These are phyloP conservation scores for Leptosphaerulina australis DNA, from an alignment of 2,329 filamentous ascomycete species.

Conservation along the genomic window DNA sequence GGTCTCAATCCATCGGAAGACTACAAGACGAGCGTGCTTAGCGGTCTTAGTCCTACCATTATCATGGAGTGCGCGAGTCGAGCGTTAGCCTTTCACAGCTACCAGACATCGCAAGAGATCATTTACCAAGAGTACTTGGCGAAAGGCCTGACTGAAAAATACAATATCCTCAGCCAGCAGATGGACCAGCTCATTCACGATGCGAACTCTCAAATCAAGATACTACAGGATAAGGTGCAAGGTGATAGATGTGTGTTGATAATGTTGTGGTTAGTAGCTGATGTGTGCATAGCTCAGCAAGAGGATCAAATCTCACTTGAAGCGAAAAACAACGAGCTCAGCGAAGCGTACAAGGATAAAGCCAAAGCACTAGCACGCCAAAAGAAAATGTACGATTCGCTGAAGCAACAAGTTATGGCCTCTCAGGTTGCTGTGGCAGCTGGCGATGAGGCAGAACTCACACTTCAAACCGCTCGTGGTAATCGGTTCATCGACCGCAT, in stretches of 20 bases:
- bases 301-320: slow-evolving; percentile 67
- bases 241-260: slow-evolving; percentile 53
- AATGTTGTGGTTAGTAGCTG: not conserved
- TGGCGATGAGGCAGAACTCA: slow-evolving; percentile 52
- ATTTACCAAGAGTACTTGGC: slow-evolving; percentile 78
- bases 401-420: slow-evolving; percentile 62
- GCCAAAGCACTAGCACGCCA: slow-evolving; percentile 70
- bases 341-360: slow-evolving; percentile 71
- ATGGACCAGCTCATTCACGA: slow-evolving; percentile 77
- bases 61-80: slow-evolving; percentile 87
- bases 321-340: slow-evolving; percentile 74
- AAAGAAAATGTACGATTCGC: slow-evolving; percentile 64
- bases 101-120: slow-evolving; percentile 83
- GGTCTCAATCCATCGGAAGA: slow-evolving; percentile 81
- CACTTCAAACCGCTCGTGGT: slow-evolving; percentile 35
- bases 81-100: slow-evolving; percentile 83
- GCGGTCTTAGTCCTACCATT: slow-evolving; percentile 77
- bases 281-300: slow-evolving; percentile 57
- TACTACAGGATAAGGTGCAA: slow-evolving; percentile 67
- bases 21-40: slow-evolving; percentile 85
- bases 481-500: slow-evolving; percentile 41
- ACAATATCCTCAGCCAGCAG: slow-evolving; percentile 65
- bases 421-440: slow-evolving; percentile 62
- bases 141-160: slow-evolving; percentile 75
- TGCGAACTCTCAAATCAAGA: slow-evolving; percentile 73